A percentile compares a stretch with the other conserved stretches of the same genome.
These are phyloP conservation scores for Chalaropsis ovoidea DNA, from an alignment of 2,329 filamentous ascomycete genomes.

Conservation along the genomic window DNA sequence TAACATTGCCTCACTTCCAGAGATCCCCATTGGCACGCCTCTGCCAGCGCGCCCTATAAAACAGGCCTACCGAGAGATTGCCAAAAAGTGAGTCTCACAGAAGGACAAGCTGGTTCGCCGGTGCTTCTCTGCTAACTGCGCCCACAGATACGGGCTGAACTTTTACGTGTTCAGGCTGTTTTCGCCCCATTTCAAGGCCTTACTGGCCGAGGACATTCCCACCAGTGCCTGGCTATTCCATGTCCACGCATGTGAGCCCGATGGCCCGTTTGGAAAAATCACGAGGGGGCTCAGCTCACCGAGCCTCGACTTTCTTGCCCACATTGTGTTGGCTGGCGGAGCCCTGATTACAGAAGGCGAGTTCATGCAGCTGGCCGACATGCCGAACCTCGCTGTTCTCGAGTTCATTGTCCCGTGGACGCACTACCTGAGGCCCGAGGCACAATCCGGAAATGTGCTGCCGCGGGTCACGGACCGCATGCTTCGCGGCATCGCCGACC, in stretches of 20 bases:
- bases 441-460: constrained; percentile 30
- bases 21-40: not conserved
- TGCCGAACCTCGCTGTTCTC: constrained; percentile 41
- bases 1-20: constrained; percentile 1
- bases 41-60: not conserved
- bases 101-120: not conserved
- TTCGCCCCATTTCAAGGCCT: not conserved
- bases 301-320: constrained; percentile 35
- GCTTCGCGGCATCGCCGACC: constrained; percentile 39
- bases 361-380: constrained; percentile 35
- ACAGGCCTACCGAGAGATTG: constrained; percentile 6
- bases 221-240: constrained; percentile 15
- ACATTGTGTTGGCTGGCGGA: constrained; percentile 35
- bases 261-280: constrained; percentile 16
- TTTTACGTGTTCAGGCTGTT: constrained; percentile 20
- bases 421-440: constrained; percentile 22
- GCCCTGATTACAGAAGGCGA: constrained; percentile 34
- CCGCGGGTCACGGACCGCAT: constrained; percentile 39
- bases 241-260: constrained; percentile 16
- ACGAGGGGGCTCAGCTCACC: constrained; percentile 25
- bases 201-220: not conserved
- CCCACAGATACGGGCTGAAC: constrained; percentile 16
- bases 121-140: not conserved
- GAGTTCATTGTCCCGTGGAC: constrained; percentile 37
- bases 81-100: not conserved